phyloP scores from a whole-genome alignment of 2,329 filamentous ascomycete species.

The Fusarium citri region DNA sequence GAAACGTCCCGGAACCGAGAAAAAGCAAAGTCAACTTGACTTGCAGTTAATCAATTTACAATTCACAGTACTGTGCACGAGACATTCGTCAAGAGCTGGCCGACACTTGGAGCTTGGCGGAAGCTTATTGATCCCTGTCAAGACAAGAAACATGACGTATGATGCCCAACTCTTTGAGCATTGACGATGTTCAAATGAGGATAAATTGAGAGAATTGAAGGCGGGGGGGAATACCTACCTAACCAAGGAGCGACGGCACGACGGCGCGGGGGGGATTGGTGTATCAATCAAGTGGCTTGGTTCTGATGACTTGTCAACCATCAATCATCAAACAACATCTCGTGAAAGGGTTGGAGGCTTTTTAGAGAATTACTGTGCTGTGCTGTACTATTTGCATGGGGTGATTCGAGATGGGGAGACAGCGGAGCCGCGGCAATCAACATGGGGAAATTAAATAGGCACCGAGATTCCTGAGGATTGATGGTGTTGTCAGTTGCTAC shows the following conservation, averaged over 20 bases:
- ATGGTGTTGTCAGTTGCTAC: constrained; percentile 9
- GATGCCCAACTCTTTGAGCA: neutral
- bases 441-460: constrained; percentile 29
- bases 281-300: constrained; percentile 12
- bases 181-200: constrained; percentile 3
- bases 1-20: neutral
- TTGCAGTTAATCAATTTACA: neutral
- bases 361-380: neutral
- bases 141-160: constrained; percentile 32
- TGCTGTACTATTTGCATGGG: neutral
- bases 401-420: constrained; percentile 9
- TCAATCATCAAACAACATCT: neutral
- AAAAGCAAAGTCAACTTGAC: neutral
- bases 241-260: constrained; percentile 24
- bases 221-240: neutral
- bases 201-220: constrained; percentile 1
- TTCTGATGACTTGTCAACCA: neutral
- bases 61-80: neutral
- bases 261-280: constrained; percentile 10
- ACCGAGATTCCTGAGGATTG: constrained; percentile 16
- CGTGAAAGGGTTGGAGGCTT: neutral
- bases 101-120: constrained; percentile 29
- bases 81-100: neutral
- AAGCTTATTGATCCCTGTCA: constrained; percentile 30
- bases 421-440: constrained; percentile 25